Evolutionary conservation across 2,329 filamentous ascomycete genomes (phyloP), one percentile per base, ranked within the genome.

Genomic region (Cordyceps militaris): DNA sequence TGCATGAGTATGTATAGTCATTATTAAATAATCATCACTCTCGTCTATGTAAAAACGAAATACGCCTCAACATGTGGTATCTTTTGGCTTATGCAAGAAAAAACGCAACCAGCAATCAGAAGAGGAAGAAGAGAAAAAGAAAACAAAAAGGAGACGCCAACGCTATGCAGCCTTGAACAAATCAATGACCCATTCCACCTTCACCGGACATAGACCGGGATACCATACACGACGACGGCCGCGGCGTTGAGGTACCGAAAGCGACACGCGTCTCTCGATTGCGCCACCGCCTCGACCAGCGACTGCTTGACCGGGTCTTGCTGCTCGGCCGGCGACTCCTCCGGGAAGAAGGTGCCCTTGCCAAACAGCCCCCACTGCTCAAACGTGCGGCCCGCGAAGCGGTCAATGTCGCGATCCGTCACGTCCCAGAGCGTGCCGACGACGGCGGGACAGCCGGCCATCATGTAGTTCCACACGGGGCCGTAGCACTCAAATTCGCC

Each of bases 401-500:
- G 88, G 74, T 99, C 95, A 70, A 97, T 96, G 70, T 99, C 94
- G 66, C 89, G 89, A 70, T 99, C 94, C 10, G 94, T 99, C 51
- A 99, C 94, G 71, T 99, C 94, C 94, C 94, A 99, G 38, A 99
- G 78, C 16, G 92, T 97, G 47, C 91, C 94, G 2, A 97, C 85
- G 10, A 97, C 84, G 0, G 93, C 91, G 3, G 91, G 91, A 64
- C 82, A 85, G 1, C 91, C 93, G 0, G 91, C 92, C 64, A 93
- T 85, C 73, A 99, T 85, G 73, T 97, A 97, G 65, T 92, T 91
- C 74, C 92, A 85, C 24, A 94, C 89, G 57, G 93, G 91, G 1
- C 94, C 93, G 64, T 89, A 87, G n/a, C 88, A 86, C 70, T 97
- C 92, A 66, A 96, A 96, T 61, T 91, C 87, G 51, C 93, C 93